A percentile compares a stretch with the other conserved stretches of the same genome.
These are phyloP conservation scores for Neopestalotiopsis rosae DNA, from an alignment of 2,329 filamentous ascomycete genomes.

Conservation along the genomic window DNA sequence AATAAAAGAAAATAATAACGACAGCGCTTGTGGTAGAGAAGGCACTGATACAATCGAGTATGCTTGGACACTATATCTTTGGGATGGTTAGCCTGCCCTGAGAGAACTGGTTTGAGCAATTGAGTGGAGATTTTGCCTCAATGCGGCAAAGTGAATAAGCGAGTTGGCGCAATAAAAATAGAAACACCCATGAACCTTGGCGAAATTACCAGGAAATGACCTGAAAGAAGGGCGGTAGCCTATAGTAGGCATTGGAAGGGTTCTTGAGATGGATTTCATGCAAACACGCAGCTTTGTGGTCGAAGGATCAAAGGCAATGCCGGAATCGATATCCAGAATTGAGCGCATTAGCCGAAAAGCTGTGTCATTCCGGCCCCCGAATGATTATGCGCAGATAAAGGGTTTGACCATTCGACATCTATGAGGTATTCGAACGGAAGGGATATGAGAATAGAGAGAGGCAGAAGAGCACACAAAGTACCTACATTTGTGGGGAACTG, in stretches of 20 bases:
- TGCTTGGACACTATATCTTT: not conserved
- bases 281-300: constrained; percentile 3
- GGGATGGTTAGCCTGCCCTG: not conserved
- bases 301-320: constrained; percentile 8
- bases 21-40: not conserved
- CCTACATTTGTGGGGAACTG: not conserved
- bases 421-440: not conserved
- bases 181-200: constrained; percentile 12
- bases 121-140: constrained; percentile 15
- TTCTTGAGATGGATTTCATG: constrained; percentile 12
- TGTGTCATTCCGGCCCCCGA: not conserved
- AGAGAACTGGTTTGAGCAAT: too few relatives aligned
- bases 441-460: not conserved
- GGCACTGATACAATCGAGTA: not conserved
- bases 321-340: constrained; percentile 1
- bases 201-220: constrained; percentile 14
- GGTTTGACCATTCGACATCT: not conserved
- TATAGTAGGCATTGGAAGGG: not conserved
- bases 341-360: not conserved
- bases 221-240: not conserved
- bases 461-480: not conserved
- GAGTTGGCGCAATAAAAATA: constrained; percentile 13
- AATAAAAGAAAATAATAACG: not conserved
- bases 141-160: constrained; percentile 15
- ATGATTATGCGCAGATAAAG: not conserved